A percentile compares a stretch with the other conserved stretches of the same genome.
These are phyloP conservation scores for Paecilomyces sp. DNA, from an alignment of 2,329 filamentous ascomycete species.

Conservation along the genomic window DNA sequence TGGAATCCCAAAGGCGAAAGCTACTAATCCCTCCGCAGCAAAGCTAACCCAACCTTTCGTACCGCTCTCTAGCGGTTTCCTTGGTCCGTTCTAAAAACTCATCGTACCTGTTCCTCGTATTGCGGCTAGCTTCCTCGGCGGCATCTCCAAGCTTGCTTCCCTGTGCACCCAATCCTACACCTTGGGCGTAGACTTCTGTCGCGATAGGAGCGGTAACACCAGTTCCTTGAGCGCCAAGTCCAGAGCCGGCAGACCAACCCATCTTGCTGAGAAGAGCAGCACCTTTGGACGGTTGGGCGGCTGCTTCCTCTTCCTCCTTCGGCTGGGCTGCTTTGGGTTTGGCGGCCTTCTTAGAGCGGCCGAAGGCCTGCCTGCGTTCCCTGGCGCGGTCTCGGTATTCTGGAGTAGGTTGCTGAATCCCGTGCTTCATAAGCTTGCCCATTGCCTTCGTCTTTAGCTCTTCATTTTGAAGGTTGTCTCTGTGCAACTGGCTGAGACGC, in stretches of 20 bases:
- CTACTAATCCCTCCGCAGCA: background rate
- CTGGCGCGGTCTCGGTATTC: constrained; percentile 43
- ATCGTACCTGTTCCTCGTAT: constrained; percentile 40
- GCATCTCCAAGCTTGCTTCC: constrained; percentile 44
- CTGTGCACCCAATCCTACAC: constrained; percentile 43
- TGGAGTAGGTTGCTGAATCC: constrained; percentile 21
- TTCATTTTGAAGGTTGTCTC: constrained; percentile 47
- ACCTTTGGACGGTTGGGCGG: constrained; percentile 38
- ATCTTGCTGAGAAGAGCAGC: constrained; percentile 45
- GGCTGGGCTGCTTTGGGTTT: constrained; percentile 15
- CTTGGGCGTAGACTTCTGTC: constrained; percentile 43
- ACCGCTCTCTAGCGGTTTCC: constrained; percentile 40
- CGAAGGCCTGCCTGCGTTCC: constrained; percentile 40
- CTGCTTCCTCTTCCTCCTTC: constrained; percentile 22
- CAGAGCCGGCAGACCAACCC: constrained; percentile 43
- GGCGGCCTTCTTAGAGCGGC: constrained; percentile 18
- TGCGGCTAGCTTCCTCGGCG: constrained; percentile 40
- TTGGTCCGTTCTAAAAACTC: constrained; percentile 43
- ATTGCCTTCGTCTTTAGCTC: constrained; percentile 35
- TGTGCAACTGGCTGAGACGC: constrained; percentile 51
- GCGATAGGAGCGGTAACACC: constrained; percentile 41
- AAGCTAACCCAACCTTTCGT: constrained; percentile 32
- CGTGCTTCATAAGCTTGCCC: constrained; percentile 37
- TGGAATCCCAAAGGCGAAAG: background rate
- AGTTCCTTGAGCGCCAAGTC: constrained; percentile 41